Evolutionary conservation across 805 yeast species (phyloP), one percentile per base, ranked within the genome.

Genomic region (Spathaspora sp.): DNA sequence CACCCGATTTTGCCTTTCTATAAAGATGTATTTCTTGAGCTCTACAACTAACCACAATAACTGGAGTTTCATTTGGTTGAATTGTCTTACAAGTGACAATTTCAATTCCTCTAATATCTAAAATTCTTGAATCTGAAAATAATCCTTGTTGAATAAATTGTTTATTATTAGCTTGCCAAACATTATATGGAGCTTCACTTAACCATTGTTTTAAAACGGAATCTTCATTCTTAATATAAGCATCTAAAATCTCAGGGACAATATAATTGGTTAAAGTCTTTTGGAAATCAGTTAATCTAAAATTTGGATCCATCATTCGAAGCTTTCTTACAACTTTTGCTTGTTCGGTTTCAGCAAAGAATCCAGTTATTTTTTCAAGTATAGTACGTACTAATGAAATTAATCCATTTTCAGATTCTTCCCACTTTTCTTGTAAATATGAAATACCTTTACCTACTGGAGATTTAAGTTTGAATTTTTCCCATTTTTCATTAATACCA

Each of bases 51-150:
- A 91, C 89, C 49, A 94, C 97, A 57, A 90, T 73, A 17, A 93
- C 97, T 12, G 99, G 99, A 35, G 83, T 78, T 66, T 93, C 93
- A 59, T 90, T 87, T 38, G 97, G 97, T 63, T 89, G 93, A 54
- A 94, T 79, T 60, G 86, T 74, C 75, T 89, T 91, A 55, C 96
- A 90, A 55, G 91, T 86, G 52, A 89, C 86, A 58, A 94, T 85
- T 59, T 93, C 98, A 43, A 92, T 96, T 49, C 96, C 96, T 73
- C 99, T 84, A 60, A 94, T 89, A 67, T 94, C 99, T 63, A 94
- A 78, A 56, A 94, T 89, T 57, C 84, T 83, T 44, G 97, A 93
- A 61, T 94, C 99, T 12, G 97, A 85, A 63, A 88, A 89, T 50
- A 93, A 75, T 6, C 96, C 96, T 69, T 92, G 96, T 62, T 92